A percentile compares a stretch with the other conserved stretches of the same genome.
Conservation (phyloP, 2,329 filamentous ascomycete genomes). For the Beauveria caledonica region DNA sequence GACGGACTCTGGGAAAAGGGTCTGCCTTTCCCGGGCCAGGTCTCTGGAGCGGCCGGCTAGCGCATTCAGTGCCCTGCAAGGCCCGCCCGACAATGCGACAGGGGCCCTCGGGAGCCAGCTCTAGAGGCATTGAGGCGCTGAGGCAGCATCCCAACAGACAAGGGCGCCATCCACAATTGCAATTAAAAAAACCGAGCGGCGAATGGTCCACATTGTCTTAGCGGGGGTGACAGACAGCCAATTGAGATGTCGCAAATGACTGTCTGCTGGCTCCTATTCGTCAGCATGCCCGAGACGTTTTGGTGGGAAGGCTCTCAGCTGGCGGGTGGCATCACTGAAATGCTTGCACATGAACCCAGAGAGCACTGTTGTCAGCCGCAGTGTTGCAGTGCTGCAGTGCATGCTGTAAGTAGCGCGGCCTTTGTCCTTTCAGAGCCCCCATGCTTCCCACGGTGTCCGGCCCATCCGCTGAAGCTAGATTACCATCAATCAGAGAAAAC, state of each 20-base stretch:
- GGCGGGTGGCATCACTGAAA: too few species aligned
- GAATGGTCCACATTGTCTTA: constrained; percentile 3
- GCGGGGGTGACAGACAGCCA: background rate
- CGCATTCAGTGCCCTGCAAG: background rate
- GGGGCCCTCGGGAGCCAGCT: background rate
- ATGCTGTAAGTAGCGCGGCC: background rate
- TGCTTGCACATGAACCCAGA: background rate
- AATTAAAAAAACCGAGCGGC: constrained; percentile 3
- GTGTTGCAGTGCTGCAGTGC: background rate
- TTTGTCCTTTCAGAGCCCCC: background rate
- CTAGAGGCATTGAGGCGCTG: background rate
- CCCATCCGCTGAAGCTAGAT: background rate
- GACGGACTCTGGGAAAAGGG: constrained; percentile 5
- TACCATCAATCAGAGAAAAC: background rate
- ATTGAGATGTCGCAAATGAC: background rate
- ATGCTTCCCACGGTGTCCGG: background rate
- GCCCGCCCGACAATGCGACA: background rate
- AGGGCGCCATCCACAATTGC: background rate
- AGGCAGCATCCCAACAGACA: background rate
- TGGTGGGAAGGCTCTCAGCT: background rate
- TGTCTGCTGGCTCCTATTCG: constrained; percentile 3
- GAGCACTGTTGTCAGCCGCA: background rate
- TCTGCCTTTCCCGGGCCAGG: constrained; percentile 10
- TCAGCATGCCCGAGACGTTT: background rate
- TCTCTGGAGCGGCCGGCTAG: background rate